phyloP scores from a whole-genome alignment of 164 flowering plant genomes.

The Nymphaea colorata region DNA sequence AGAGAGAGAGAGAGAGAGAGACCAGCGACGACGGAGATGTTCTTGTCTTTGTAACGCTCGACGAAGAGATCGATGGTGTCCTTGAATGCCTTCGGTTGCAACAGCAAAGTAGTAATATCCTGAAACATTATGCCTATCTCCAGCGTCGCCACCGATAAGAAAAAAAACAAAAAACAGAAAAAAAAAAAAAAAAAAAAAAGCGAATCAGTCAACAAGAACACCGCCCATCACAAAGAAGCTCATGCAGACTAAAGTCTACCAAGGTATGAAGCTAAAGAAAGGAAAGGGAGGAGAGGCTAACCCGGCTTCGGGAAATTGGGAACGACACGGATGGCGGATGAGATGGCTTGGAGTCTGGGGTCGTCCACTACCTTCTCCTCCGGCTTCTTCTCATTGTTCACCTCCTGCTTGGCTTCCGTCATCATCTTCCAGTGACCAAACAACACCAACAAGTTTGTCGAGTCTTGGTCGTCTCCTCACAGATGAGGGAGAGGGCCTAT shows the following conservation, averaged over 20 bases:
- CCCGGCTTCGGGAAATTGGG: constrained; percentile 89
- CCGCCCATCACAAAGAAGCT: neutral
- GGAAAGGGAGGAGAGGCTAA: constrained; percentile 5
- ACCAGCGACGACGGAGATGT: constrained; percentile 95
- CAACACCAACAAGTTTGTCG: neutral
- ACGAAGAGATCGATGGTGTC: constrained; percentile 88
- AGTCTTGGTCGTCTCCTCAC: too few species aligned
- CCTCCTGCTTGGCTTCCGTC: neutral
- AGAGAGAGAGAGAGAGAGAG: neutral
- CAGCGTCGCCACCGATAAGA: neutral
- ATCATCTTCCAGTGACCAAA: neutral
- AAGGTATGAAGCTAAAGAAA: neutral
- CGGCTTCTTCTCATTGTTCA: neutral
- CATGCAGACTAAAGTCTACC: neutral
- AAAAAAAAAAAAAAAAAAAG: too few species aligned
- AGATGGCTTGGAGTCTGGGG: constrained; percentile 62
- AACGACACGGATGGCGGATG: constrained; percentile 64
- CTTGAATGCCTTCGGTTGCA: constrained; percentile 74
- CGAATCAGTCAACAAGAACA: neutral
- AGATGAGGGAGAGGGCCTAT: neutral
- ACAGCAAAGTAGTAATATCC: constrained; percentile 78
- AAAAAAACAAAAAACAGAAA: too few species aligned
- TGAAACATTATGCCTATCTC: constrained; percentile 88
- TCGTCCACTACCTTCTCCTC: constrained; percentile 18
- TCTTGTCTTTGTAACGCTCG: constrained; percentile 65